Percentiles rank a stretch among this genome's conserved stretches.
phyloP scores from a whole-genome alignment of 495 filamentous ascomycete genomes.

The Aspergillus nidulans region DNA sequence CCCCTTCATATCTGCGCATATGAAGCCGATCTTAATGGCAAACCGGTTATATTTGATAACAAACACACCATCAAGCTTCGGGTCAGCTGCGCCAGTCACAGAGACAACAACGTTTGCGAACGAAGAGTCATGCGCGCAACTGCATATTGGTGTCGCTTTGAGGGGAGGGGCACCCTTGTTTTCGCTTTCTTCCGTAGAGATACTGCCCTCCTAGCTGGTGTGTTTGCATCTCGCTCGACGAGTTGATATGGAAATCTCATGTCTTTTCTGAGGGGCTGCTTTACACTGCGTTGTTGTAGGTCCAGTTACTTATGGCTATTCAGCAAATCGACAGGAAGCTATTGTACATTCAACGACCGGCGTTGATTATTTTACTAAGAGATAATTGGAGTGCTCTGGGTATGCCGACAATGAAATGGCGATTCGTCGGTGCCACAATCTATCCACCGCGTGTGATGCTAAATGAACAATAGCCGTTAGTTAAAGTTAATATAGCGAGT shows the following conservation, averaged over 20 bases:
- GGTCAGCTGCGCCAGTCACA: constrained; percentile 20
- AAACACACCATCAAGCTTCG: background rate
- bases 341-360: constrained; percentile 15
- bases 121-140: constrained; percentile 17
- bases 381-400: background rate
- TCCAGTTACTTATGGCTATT: background rate
- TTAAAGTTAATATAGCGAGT: constrained; percentile 2
- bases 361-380: constrained; percentile 6
- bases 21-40: background rate
- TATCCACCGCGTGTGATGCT: constrained; percentile 28
- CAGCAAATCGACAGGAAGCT: background rate
- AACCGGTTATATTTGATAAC: background rate
- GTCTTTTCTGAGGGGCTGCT: background rate
- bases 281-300: background rate
- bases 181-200: background rate
- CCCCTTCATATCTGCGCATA: background rate
- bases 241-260: background rate
- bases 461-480: constrained; percentile 11
- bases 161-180: background rate
- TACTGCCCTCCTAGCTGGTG: background rate
- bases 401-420: background rate
- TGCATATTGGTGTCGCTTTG: constrained; percentile 10
- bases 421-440: background rate
- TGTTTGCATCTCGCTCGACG: background rate
- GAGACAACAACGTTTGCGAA: background rate